phyloP scores from a whole-genome alignment of 2,329 filamentous ascomycete genomes.

The Colletotrichum lindemuthianum region DNA sequence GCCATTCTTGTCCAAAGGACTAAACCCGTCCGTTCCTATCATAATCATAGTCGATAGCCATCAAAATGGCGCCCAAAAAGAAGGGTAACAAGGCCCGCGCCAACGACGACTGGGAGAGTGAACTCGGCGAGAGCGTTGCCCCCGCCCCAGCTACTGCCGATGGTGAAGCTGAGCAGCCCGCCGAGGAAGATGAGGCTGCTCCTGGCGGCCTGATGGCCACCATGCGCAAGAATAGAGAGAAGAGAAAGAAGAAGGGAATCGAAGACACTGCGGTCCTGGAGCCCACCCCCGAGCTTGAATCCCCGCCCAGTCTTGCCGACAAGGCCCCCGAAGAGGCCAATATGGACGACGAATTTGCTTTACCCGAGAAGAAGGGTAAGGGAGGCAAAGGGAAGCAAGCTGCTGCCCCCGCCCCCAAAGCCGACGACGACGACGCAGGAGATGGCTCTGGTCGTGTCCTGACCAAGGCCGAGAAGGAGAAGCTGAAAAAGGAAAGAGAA shows the following conservation, averaged over 20 bases:
- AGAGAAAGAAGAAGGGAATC: slow-evolving; percentile 89
- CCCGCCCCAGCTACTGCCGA: slow-evolving; percentile 65
- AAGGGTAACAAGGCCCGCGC: slow-evolving; percentile 85
- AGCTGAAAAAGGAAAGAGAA: slow-evolving; percentile 96
- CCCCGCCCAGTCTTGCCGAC: slow-evolving; percentile 60
- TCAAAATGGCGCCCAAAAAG: slow-evolving; percentile 90
- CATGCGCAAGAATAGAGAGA: slow-evolving; percentile 83
- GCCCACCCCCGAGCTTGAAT: slow-evolving; percentile 54
- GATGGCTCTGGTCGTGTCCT: slow-evolving; percentile 73
- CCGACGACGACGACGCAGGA: slow-evolving; percentile 61
- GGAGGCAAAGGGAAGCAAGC: slow-evolving; percentile 59
- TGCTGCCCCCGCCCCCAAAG: slow-evolving; percentile 54
- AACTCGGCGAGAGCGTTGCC: slow-evolving; percentile 81
- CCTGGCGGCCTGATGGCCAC: slow-evolving; percentile 81
- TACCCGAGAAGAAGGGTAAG: slow-evolving; percentile 80
- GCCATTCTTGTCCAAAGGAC: background rate
- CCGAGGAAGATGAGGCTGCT: slow-evolving; percentile 61
- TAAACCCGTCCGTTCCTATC: background rate
- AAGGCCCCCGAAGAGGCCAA: slow-evolving; percentile 85
- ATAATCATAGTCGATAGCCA: slow-evolving; percentile 33
- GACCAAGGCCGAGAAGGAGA: slow-evolving; percentile 99
- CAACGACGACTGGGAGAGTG: slow-evolving; percentile 94
- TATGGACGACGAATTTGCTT: slow-evolving; percentile 86
- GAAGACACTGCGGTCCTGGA: slow-evolving; percentile 75
- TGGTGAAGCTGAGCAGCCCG: slow-evolving; percentile 60